Conservation (phyloP, 2,329 filamentous ascomycete genomes). For the Coleophoma cylindrospora region DNA sequence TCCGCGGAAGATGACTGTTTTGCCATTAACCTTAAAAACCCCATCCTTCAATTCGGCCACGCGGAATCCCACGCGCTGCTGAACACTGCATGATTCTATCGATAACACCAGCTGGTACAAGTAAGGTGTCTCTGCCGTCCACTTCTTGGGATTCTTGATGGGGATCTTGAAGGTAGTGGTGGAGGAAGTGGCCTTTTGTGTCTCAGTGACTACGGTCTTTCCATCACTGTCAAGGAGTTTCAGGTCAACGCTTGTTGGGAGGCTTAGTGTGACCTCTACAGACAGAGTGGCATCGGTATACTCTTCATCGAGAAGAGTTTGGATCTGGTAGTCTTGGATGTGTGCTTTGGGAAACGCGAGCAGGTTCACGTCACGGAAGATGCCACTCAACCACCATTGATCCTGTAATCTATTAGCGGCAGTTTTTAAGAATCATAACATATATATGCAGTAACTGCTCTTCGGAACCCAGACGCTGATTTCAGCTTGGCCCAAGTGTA, state of each 20-base stretch:
- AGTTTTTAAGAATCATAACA: neutral
- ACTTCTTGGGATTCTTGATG: conserved; percentile 51
- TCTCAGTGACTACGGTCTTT: conserved; percentile 24
- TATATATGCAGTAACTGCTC: too few species aligned
- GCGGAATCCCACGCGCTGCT: conserved; percentile 48
- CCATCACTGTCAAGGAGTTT: conserved; percentile 39
- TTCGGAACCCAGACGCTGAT: too few species aligned
- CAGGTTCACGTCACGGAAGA: conserved; percentile 50
- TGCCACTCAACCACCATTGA: conserved; percentile 47
- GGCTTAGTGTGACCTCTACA: conserved; percentile 39
- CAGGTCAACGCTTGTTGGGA: conserved; percentile 29
- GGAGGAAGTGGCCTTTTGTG: conserved; percentile 4
- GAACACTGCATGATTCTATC: conserved; percentile 21
- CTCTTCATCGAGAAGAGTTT: conserved; percentile 44
- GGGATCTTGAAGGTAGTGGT: conserved; percentile 18
- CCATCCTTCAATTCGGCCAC: conserved; percentile 45
- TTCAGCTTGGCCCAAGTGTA: too few species aligned
- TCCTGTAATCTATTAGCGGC: conserved; percentile 26
- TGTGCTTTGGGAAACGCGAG: conserved; percentile 40
- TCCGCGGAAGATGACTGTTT: conserved; percentile 46
- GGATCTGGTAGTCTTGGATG: conserved; percentile 48
- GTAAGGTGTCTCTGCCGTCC: conserved; percentile 63
- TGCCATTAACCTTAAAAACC: conserved; percentile 46
- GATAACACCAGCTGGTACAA: conserved; percentile 48
- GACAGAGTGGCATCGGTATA: conserved; percentile 46